A percentile compares a stretch with the other conserved stretches of the same genome.
Evolutionary conservation across 2,329 filamentous ascomycete genomes (phyloP).

Genomic region (Calonectria ilicicola): DNA sequence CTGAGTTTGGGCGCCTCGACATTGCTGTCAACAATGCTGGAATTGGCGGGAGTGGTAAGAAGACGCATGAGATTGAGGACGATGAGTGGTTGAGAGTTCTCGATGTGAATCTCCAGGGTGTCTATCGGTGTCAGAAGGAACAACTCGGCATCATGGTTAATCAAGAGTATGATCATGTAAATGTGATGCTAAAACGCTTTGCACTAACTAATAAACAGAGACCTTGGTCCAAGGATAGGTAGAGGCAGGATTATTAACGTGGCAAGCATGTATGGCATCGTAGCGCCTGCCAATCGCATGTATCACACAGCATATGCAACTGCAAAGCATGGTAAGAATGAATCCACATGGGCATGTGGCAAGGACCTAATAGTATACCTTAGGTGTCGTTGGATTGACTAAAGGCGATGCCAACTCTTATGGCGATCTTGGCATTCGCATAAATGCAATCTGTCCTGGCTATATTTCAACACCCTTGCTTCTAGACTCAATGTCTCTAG

Average conservation of each 20-base stretch:
- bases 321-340: slow-evolving; percentile 60
- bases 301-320: slow-evolving; percentile 61
- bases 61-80: slow-evolving; percentile 59
- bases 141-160: slow-evolving; percentile 63
- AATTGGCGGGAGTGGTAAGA: slow-evolving; percentile 54
- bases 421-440: slow-evolving; percentile 62
- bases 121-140: slow-evolving; percentile 68
- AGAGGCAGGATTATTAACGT: slow-evolving; percentile 67
- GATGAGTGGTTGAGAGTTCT: slow-evolving; percentile 63
- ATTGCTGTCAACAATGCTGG: slow-evolving; percentile 69
- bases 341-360: neutral
- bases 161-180: slow-evolving; percentile 53
- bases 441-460: slow-evolving; percentile 72
- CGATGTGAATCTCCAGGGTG: slow-evolving; percentile 65
- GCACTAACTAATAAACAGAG: slow-evolving; percentile 32
- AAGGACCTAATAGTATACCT: neutral
- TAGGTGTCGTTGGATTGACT: slow-evolving; percentile 62
- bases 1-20: slow-evolving; percentile 65
- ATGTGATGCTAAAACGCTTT: neutral
- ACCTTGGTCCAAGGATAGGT: slow-evolving; percentile 52
- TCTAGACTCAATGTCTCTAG: slow-evolving; percentile 36
- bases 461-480: slow-evolving; percentile 59
- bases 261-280: slow-evolving; percentile 63
- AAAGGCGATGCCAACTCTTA: slow-evolving; percentile 66
- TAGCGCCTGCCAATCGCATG: slow-evolving; percentile 51